Evolutionary conservation across 1,284 basidiomycete species (phyloP).

Genomic region (Hymenochaete sp.): DNA sequence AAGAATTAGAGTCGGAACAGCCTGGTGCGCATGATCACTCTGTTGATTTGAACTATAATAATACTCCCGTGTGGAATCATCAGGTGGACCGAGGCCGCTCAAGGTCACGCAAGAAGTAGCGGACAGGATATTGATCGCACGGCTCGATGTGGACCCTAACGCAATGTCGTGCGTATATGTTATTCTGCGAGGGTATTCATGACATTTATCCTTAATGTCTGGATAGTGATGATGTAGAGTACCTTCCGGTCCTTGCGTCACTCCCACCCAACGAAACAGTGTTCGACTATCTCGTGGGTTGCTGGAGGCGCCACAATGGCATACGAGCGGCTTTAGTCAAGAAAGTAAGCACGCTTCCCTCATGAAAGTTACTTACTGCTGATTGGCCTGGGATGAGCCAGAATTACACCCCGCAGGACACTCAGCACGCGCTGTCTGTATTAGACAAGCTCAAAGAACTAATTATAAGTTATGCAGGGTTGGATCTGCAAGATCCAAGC

Average conservation of each 20-base stretch:
- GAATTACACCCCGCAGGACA: conserved; percentile 57
- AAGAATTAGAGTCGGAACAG: conserved; percentile 66
- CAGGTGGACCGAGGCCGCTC: conserved; percentile 24
- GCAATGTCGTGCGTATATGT: conserved; percentile 54
- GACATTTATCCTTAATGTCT: conserved; percentile 13
- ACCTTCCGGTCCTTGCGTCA: conserved; percentile 68
- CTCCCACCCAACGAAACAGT: conserved; percentile 73
- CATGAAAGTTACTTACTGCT: not conserved
- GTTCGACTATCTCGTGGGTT: conserved; percentile 86
- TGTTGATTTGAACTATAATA: too few relatives aligned
- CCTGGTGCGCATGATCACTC: conserved; percentile 37
- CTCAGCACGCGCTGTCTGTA: conserved; percentile 48
- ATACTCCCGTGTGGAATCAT: not conserved
- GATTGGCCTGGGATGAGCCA: conserved; percentile 26
- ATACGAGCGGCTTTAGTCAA: conserved; percentile 49
- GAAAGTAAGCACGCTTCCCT: conserved; percentile 37
- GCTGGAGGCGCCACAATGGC: conserved; percentile 79
- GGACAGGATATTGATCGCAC: conserved; percentile 79
- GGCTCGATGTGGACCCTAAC: conserved; percentile 76
- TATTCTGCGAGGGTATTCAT: not conserved
- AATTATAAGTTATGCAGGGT: conserved; percentile 83
- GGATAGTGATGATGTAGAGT: conserved; percentile 73
- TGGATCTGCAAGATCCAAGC: conserved; percentile 83
- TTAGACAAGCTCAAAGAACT: conserved; percentile 73
- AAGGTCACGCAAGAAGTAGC: conserved; percentile 49